Evolutionary conservation across 345 rosid genomes (phyloP), one percentile per base, ranked within the genome.

Genomic region (Lumnitzera racemosa): DNA sequence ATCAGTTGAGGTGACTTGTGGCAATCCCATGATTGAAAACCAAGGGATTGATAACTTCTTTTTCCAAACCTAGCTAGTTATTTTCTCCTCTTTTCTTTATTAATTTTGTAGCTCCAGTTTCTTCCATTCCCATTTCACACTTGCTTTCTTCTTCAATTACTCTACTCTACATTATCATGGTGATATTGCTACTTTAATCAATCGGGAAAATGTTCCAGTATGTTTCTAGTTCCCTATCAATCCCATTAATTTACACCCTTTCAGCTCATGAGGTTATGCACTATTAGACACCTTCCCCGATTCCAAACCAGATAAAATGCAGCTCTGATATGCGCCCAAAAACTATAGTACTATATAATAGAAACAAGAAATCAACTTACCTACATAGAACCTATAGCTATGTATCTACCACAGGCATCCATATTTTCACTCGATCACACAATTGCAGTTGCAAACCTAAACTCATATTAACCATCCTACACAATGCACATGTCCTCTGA

Each of bases 331-430:
- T 1, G 43, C 43, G 7, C 43, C 43, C 13, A 53, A 20, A 46
- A 51, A 46, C 53, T 47, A 58, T 17, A 36, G 15, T 46, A 17
- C 23, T n/a, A 57, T 36, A 59, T 46, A 48, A 51, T 61, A 63
- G 46, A 51, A 60, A 15, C 53, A 9, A 50, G 47, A 27, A 29
- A 27, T 27, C 59, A 50, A 64, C 60, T 65, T 53, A 61, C 36
- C 61, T 24, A 16, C 46, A 6, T 29, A 46, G 13, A 72, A 51
- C 31, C 65, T 13, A 24, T 31, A 58, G 56, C 81, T 80, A 85
- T 73, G 89, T 76, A 79, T 85, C 95, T 50, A 81, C 82, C 72
- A 87, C 67, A 55, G 90, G 87, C 73, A 81, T 78, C 96, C 92
- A 83, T 80, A 78, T 54, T 47, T 79, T 68, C 41, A 70, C 71